Conservation (phyloP, 352 stramenopile species). For the Aphanomyces invadans region DNA sequence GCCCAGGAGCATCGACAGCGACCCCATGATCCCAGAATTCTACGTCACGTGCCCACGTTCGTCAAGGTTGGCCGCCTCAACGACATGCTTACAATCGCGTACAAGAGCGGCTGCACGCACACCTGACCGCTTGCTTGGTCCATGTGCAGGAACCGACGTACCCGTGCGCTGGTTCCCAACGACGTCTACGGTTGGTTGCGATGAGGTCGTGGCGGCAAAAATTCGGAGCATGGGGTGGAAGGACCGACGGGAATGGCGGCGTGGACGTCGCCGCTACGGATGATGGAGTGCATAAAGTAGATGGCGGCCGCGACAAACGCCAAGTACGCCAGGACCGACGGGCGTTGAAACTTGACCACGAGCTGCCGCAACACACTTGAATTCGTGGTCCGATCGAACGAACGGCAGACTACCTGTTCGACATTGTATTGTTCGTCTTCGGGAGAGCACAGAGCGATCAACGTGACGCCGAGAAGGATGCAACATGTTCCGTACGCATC, state of each 20-base stretch:
- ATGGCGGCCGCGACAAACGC: background rate
- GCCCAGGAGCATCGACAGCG: conserved; percentile 11
- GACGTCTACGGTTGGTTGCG: too few species aligned
- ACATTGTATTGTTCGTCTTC: conserved; percentile 18
- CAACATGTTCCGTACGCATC: conserved; percentile 16
- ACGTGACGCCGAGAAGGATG: conserved; percentile 4
- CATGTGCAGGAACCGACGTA: conserved; percentile 3
- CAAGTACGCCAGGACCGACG: background rate
- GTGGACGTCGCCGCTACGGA: background rate
- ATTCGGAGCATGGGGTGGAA: background rate
- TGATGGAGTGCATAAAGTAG: background rate
- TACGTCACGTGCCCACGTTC: background rate
- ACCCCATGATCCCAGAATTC: conserved; percentile 18
- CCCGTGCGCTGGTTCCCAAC: background rate
- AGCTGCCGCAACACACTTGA: conserved; percentile 9
- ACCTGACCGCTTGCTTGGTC: background rate
- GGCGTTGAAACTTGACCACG: conserved; percentile 1
- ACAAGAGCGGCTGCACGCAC: background rate
- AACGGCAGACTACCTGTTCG: background rate
- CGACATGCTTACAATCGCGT: background rate
- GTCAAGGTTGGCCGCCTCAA: background rate
- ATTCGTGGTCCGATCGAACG: too few species aligned
- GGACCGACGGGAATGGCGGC: background rate
- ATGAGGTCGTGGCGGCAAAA: background rate
- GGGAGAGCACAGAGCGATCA: conserved; percentile 7